Evolutionary conservation across 257 asterid species (phyloP).

Genomic region (Primulina eburnea): DNA sequence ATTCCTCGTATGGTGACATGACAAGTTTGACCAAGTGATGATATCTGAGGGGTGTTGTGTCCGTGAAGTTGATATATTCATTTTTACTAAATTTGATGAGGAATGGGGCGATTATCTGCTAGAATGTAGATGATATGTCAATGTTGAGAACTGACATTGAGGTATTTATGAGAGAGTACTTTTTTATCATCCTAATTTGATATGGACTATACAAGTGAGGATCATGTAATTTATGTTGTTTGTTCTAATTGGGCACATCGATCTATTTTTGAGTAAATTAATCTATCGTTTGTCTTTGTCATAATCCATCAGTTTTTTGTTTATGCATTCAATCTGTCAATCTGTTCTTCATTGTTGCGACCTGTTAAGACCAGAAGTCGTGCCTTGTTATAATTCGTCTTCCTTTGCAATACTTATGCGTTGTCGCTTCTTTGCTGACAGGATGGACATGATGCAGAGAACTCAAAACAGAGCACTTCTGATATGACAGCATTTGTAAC

Average conservation of each 20-base stretch:
- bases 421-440: conserved; percentile 32
- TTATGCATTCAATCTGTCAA: not conserved
- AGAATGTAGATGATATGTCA: too few species aligned
- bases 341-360: not conserved
- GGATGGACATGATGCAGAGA: conserved; percentile 77
- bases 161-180: not conserved
- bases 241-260: not conserved
- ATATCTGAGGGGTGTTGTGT: too few species aligned
- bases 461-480: conserved; percentile 67
- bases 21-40: too few species aligned
- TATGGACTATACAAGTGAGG: not conserved
- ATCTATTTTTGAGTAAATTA: not conserved
- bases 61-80: too few species aligned
- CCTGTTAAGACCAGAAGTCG: not conserved
- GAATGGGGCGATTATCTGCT: too few species aligned
- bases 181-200: not conserved
- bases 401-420: conserved; percentile 1
- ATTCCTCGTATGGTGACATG: too few species aligned
- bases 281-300: too few species aligned
- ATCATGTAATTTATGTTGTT: not conserved
- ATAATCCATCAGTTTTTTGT: too few species aligned
- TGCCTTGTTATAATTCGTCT: not conserved
- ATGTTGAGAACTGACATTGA: not conserved
- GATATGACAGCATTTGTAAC: conserved; percentile 91
- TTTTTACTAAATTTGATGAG: too few species aligned